Base-by-base conservation (phyloP, 176 grass and related monocot genomes). In the Hyparrhenia diplandra region DNA sequence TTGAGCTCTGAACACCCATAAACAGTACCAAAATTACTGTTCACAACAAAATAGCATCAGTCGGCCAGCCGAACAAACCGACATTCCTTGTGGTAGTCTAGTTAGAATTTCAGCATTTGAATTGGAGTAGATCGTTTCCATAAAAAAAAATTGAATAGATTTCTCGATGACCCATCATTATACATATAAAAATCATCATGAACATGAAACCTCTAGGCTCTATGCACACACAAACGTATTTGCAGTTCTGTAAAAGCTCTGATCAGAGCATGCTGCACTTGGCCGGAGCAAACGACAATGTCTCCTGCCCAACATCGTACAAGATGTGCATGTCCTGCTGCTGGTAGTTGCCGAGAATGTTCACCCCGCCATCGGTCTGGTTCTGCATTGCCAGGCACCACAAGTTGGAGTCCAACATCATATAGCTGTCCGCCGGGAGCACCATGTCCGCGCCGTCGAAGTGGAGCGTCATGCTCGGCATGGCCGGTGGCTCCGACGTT, bases 321-420 rank as follows among this genome's bases (percentile, higher is more conserved):
- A 96, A 90, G 31, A 96, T 67, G 41, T 90, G 93, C 36, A 90
- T 66, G 66, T 92, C 84, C 55, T 94, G 92, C 82, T 91, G 92
- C 80, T 94, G 92, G 84, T 84, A 94, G 70, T 84, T 88, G 11
- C 81, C 85, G 70, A 86, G 63, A 16, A 47, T 84, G 89, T 70
- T 90, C 8, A 74, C 27, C 4, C 3, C 69, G 70, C 69, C 57
- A 5, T 66, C 36, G 41, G 67, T 75, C 36, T 64, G 41, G 64
- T 55, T 75, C 3, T 25, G 34, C 62, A 95, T 57, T 0, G 82
- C 87, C n/a, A 95, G 68, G 79, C 93, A 95, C 87, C 84, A 90
- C 24, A 92, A 2, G 11, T 57, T 25, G 24, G 79, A 42, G n/a
- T 37, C 82, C 5, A 10, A 11, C 16, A 84, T 49, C 92, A 95